These are phyloP conservation scores for Corniculantispora saksenae DNA, from an alignment of 2,329 filamentous ascomycete genomes.

Conservation along the genomic window DNA sequence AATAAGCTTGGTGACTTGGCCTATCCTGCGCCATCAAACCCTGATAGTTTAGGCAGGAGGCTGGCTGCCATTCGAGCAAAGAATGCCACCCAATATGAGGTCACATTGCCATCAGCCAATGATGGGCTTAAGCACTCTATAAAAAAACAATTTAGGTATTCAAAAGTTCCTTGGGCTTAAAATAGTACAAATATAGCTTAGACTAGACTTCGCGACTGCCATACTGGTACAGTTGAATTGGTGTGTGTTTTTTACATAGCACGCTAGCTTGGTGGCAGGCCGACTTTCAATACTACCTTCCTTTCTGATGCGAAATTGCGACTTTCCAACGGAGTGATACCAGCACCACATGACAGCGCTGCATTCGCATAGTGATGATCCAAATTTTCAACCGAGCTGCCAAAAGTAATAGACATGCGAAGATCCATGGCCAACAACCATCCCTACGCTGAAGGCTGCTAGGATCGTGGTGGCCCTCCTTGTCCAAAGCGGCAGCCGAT, in stretches of 20 bases:
- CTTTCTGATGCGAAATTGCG: background rate
- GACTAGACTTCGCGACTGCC: background rate
- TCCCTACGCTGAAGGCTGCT: too few species aligned
- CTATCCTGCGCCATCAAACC: background rate
- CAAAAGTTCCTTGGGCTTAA: background rate
- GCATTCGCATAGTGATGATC: too few species aligned
- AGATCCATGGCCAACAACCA: too few species aligned
- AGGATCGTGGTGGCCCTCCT: too few species aligned
- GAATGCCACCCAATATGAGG: background rate
- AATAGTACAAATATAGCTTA: background rate
- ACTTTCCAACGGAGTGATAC: background rate
- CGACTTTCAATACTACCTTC: constrained; percentile 6
- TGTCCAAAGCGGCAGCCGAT: too few species aligned
- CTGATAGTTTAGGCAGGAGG: constrained; percentile 2
- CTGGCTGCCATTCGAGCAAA: background rate
- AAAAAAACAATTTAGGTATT: background rate
- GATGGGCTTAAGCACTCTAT: background rate
- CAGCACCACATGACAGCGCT: background rate
- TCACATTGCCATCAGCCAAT: background rate
- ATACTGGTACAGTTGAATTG: background rate
- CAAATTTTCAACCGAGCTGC: background rate
- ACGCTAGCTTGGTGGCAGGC: background rate
- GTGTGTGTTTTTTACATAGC: background rate
- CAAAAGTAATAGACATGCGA: constrained; percentile 7
- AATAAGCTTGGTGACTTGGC: background rate